Evolutionary conservation across 768 basidiomycete species (phyloP).

Genomic region (Austroboletus festivus): DNA sequence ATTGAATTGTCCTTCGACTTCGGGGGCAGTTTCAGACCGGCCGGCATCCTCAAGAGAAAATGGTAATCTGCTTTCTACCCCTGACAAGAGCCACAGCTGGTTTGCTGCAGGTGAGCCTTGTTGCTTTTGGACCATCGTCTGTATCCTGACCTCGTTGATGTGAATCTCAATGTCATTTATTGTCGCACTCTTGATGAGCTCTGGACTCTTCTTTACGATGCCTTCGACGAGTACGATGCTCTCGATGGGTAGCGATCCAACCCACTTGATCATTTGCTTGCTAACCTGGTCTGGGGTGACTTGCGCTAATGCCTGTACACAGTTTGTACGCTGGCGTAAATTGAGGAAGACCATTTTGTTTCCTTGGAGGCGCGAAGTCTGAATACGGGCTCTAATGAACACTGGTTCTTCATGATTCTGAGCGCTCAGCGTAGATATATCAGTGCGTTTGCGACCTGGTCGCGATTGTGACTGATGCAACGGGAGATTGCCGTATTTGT

Average conservation of each 20-base stretch:
- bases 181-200: slow-evolving; percentile 88
- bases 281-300: slow-evolving; percentile 75
- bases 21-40: slow-evolving; percentile 72
- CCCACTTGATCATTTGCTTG: slow-evolving; percentile 98
- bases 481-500: slow-evolving; percentile 84
- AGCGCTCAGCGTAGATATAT: slow-evolving; percentile 62
- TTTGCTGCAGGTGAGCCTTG: not conserved
- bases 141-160: slow-evolving; percentile 64
- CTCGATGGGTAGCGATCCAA: slow-evolving; percentile 72
- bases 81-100: slow-evolving; percentile 80
- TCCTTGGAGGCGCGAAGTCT: slow-evolving; percentile 88
- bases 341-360: slow-evolving; percentile 95
- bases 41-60: slow-evolving; percentile 93
- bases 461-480: slow-evolving; percentile 90
- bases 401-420: slow-evolving; percentile 70
- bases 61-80: slow-evolving; percentile 74
- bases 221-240: slow-evolving; percentile 92
- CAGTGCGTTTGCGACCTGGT: slow-evolving; percentile 52
- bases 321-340: slow-evolving; percentile 81
- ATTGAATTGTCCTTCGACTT: slow-evolving; percentile 62
- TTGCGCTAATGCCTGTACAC: slow-evolving; percentile 82
- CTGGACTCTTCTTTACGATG: slow-evolving; percentile 69
- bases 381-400: slow-evolving; percentile 84
- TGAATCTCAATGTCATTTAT: slow-evolving; percentile 86
- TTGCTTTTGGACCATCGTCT: not conserved